These are phyloP conservation scores for Chalciporus sp. DNA, from an alignment of 1,284 basidiomycete species.

Conservation along the genomic window DNA sequence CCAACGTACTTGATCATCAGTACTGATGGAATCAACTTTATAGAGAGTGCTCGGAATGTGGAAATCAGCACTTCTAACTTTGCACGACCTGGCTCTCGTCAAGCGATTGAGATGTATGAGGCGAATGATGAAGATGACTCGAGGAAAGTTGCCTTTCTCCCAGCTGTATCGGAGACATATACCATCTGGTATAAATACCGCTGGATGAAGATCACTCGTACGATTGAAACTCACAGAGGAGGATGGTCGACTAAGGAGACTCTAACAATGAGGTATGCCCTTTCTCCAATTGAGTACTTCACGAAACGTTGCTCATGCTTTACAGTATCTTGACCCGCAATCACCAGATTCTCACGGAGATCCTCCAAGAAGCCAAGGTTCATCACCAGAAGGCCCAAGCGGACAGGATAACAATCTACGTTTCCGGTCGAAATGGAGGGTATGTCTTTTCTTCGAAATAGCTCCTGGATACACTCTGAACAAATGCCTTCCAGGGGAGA, in stretches of 20 bases:
- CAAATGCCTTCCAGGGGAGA: slow-evolving; percentile 1
- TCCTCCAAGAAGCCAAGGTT: slow-evolving; percentile 60
- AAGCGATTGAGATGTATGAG: slow-evolving; percentile 39
- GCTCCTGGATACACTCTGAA: neutral
- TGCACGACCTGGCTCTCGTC: slow-evolving; percentile 35
- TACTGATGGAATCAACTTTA: neutral
- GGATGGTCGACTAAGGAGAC: slow-evolving; percentile 27
- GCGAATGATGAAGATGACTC: slow-evolving; percentile 34
- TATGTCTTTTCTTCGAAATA: slow-evolving; percentile 29
- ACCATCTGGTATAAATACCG: slow-evolving; percentile 51
- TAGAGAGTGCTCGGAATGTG: slow-evolving; percentile 52
- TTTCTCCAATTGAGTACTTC: neutral
- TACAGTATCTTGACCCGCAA: slow-evolving; percentile 54
- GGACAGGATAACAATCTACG: slow-evolving; percentile 56
- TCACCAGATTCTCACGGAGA: slow-evolving; percentile 47
- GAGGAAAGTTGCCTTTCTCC: slow-evolving; percentile 50
- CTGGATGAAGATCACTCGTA: slow-evolving; percentile 47
- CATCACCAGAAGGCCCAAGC: slow-evolving; percentile 53
- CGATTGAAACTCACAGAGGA: slow-evolving; percentile 9
- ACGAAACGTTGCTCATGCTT: neutral
- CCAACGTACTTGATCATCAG: neutral
- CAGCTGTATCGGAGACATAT: slow-evolving; percentile 46
- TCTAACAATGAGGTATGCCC: slow-evolving; percentile 26
- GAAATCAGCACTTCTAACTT: slow-evolving; percentile 47
- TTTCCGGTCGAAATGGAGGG: slow-evolving; percentile 51